Conservation (phyloP, 768 basidiomycete species). For the Leucocoprinus leucothites region DNA sequence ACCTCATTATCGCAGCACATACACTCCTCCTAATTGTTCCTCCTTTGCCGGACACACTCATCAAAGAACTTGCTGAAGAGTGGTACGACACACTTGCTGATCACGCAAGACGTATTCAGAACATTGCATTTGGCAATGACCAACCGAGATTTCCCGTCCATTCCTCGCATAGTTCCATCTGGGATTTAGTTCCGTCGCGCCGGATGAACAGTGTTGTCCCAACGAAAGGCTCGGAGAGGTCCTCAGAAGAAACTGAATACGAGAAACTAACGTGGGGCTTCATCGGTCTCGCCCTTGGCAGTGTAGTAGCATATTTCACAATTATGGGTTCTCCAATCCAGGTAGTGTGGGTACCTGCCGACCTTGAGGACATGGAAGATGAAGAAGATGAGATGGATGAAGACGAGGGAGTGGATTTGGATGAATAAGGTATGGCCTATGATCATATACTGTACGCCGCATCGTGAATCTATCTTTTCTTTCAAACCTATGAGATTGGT, state of each 20-base stretch:
- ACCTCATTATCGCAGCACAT: slow-evolving; percentile 67
- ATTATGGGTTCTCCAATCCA: slow-evolving; percentile 20
- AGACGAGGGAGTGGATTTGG: slow-evolving; percentile 10
- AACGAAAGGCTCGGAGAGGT: slow-evolving; percentile 18
- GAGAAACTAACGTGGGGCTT: slow-evolving; percentile 53
- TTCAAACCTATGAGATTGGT: too few species aligned
- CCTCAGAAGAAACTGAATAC: slow-evolving; percentile 44
- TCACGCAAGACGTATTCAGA: slow-evolving; percentile 54
- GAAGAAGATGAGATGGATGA: slow-evolving; percentile 4
- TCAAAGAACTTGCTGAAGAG: slow-evolving; percentile 51
- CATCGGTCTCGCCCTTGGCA: slow-evolving; percentile 41
- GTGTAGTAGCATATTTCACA: slow-evolving; percentile 36
- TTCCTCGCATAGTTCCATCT: slow-evolving; percentile 17
- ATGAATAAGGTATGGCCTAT: not conserved
- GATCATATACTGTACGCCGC: not conserved
- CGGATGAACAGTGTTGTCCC: slow-evolving; percentile 16
- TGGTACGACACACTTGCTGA: slow-evolving; percentile 55
- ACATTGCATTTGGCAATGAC: slow-evolving; percentile 21
- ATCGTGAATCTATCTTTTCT: too few species aligned
- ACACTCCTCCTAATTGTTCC: slow-evolving; percentile 56
- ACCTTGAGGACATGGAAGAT: slow-evolving; percentile 10
- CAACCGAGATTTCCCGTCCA: slow-evolving; percentile 15
- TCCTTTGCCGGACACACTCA: slow-evolving; percentile 57
- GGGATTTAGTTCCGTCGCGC: slow-evolving; percentile 38
- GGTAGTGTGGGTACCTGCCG: slow-evolving; percentile 2